Conservation (phyloP, 2,329 filamentous ascomycete species). For the Aureobasidium sp. region DNA sequence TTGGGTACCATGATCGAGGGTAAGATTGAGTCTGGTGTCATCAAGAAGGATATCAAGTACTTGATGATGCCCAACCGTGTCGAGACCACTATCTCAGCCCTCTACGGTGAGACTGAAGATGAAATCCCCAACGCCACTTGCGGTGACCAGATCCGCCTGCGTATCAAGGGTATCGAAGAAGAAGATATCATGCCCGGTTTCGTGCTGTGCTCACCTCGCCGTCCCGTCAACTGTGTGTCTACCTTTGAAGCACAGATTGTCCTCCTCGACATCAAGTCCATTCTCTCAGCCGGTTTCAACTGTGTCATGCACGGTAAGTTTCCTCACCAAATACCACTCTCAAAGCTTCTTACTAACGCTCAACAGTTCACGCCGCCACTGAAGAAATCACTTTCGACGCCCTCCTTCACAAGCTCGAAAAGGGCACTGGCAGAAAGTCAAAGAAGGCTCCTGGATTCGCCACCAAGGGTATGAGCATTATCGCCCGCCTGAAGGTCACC, state of each 20-base stretch:
- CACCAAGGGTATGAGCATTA: conserved; percentile 74
- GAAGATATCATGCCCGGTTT: conserved; percentile 95
- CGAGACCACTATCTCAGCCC: conserved; percentile 68
- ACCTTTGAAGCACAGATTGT: conserved; percentile 95
- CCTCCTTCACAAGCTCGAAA: conserved; percentile 88
- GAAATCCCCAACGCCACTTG: conserved; percentile 76
- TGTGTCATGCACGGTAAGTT: conserved; percentile 69
- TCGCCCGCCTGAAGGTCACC: conserved; percentile 81
- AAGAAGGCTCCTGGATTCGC: conserved; percentile 91
- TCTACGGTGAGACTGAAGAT: conserved; percentile 95
- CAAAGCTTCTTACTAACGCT: not conserved
- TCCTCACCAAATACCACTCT: too few species aligned
- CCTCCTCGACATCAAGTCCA: conserved; percentile 88
- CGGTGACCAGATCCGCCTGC: conserved; percentile 89
- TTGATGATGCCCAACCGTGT: conserved; percentile 96
- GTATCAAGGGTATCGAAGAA: conserved; percentile 91
- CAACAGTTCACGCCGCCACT: conserved; percentile 77
- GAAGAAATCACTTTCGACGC: conserved; percentile 91
- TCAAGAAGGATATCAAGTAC: conserved; percentile 81
- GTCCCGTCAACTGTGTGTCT: conserved; percentile 82
- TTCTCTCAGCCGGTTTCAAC: conserved; percentile 91
- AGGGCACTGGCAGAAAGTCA: conserved; percentile 87
- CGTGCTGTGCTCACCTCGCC: conserved; percentile 90
- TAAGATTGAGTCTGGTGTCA: conserved; percentile 88
- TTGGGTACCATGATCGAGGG: conserved; percentile 97